A percentile compares a stretch with the other conserved stretches of the same genome.
phyloP scores from a whole-genome alignment of 2,329 filamentous ascomycete species.

The Orbilia oligospora region DNA sequence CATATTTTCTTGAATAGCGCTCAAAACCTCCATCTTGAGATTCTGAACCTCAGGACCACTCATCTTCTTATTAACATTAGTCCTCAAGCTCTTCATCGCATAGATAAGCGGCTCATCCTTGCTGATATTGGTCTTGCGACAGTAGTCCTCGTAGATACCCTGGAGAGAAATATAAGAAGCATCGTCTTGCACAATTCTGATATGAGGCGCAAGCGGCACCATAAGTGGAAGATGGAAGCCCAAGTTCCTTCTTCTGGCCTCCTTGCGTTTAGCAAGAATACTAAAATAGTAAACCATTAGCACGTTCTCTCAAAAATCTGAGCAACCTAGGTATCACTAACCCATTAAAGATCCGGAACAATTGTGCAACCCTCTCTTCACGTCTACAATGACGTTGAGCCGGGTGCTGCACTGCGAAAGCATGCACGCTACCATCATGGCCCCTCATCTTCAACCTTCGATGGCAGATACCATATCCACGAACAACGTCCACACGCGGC shows the following conservation, averaged over 20 bases:
- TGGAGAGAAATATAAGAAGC: conserved; percentile 94
- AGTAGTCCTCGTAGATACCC: conserved; percentile 96
- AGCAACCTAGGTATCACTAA: conserved; percentile 65
- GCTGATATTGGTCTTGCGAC: conserved; percentile 84
- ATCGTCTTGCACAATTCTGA: conserved; percentile 96
- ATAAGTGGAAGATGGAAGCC: conserved; percentile 97
- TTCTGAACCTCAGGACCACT: conserved; percentile 63
- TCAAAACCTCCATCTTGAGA: conserved; percentile 84
- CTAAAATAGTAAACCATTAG: conserved; percentile 38
- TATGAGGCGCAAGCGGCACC: conserved; percentile 93
- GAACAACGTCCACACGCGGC: conserved; percentile 91
- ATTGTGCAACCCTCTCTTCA: conserved; percentile 93
- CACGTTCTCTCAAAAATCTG: not conserved
- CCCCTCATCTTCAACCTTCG: conserved; percentile 94
- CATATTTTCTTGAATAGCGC: conserved; percentile 93
- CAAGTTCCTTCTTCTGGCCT: conserved; percentile 90
- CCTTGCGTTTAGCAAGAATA: conserved; percentile 88
- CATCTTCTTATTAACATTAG: conserved; percentile 60
- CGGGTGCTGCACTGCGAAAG: conserved; percentile 96
- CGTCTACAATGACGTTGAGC: conserved; percentile 91
- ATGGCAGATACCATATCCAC: conserved; percentile 91
- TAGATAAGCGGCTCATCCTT: conserved; percentile 97
- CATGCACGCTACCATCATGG: conserved; percentile 96
- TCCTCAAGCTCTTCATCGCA: conserved; percentile 84
- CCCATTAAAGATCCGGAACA: conserved; percentile 98